phyloP scores from a whole-genome alignment of 2,329 filamentous ascomycete species.

The Trichophyton rubrum region DNA sequence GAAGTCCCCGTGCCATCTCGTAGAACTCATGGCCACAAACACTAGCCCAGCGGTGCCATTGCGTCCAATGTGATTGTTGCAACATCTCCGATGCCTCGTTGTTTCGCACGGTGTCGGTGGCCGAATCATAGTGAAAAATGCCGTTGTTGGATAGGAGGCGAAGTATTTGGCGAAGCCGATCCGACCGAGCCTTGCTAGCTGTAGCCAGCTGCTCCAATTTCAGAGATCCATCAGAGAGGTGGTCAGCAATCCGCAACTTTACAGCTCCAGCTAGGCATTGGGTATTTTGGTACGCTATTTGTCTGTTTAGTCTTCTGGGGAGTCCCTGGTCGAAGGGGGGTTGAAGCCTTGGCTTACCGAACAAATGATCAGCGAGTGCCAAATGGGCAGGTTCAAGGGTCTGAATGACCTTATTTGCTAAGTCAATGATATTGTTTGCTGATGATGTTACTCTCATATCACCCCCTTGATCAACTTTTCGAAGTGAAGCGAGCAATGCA shows the following conservation, averaged over 20 bases:
- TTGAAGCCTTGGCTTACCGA: slow-evolving; percentile 12
- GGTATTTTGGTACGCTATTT: neutral
- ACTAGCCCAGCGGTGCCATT: slow-evolving; percentile 35
- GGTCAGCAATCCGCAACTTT: slow-evolving; percentile 21
- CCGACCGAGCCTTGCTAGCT: slow-evolving; percentile 12
- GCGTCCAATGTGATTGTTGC: slow-evolving; percentile 30
- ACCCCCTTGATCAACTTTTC: neutral
- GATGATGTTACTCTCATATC: neutral
- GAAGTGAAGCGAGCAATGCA: neutral
- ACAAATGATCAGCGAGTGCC: slow-evolving; percentile 20
- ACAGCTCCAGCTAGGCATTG: slow-evolving; percentile 17
- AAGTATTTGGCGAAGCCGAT: slow-evolving; percentile 25
- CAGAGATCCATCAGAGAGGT: slow-evolving; percentile 14
- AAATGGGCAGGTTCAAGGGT: slow-evolving; percentile 16
- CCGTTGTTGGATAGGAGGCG: slow-evolving; percentile 23
- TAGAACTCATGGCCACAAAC: slow-evolving; percentile 36
- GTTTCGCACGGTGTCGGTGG: slow-evolving; percentile 23
- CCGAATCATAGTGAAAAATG: slow-evolving; percentile 25
- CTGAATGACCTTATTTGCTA: neutral
- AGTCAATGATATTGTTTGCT: neutral
- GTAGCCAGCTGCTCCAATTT: slow-evolving; percentile 15
- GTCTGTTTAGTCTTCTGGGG: neutral
- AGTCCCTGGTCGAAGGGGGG: neutral
- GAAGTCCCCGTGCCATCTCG: slow-evolving; percentile 33
- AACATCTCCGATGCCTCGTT: slow-evolving; percentile 27